Conservation (phyloP, 805 yeast species). For the Wickerhamiella qilinensis region DNA sequence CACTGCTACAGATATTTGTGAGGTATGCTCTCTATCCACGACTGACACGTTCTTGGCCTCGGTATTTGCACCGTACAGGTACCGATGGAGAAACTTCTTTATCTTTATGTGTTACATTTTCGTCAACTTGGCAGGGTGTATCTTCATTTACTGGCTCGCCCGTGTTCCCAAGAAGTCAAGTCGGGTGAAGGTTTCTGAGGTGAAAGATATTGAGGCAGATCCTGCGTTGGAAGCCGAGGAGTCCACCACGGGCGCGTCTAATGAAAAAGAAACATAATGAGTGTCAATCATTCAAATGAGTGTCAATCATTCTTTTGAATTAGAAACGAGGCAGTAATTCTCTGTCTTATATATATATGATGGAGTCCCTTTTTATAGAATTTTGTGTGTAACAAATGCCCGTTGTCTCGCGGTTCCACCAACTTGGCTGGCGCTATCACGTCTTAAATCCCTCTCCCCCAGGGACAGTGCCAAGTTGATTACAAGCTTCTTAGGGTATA, state of each 20-base stretch:
- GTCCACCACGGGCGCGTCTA: slow-evolving; percentile 4
- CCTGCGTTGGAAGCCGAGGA: background rate
- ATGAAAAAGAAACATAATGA: slow-evolving; percentile 1
- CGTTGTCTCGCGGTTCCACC: too few species aligned
- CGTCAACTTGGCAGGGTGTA: slow-evolving; percentile 30
- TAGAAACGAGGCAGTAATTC: too few species aligned
- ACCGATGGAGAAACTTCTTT: slow-evolving; percentile 46
- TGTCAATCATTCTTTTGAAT: background rate
- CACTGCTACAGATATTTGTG: slow-evolving; percentile 26
- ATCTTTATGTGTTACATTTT: slow-evolving; percentile 37
- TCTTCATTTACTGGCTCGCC: slow-evolving; percentile 13
- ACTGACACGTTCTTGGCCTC: slow-evolving; percentile 28
- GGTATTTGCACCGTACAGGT: slow-evolving; percentile 26
- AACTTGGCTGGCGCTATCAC: too few species aligned
- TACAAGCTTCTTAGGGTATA: too few species aligned
- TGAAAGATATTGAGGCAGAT: slow-evolving; percentile 4
- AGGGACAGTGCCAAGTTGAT: too few species aligned
- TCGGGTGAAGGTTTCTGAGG: slow-evolving; percentile 1
- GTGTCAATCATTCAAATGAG: slow-evolving; percentile 9
- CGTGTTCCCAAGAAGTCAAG: slow-evolving; percentile 2
- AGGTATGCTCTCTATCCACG: slow-evolving; percentile 23
- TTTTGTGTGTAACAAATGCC: too few species aligned
- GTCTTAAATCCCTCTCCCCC: too few species aligned
- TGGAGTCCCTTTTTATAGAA: too few species aligned
- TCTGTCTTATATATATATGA: too few species aligned